These are phyloP conservation scores for Herpetomonas muscarum DNA, from an alignment of 208 protist genomes.

Conservation along the genomic window DNA sequence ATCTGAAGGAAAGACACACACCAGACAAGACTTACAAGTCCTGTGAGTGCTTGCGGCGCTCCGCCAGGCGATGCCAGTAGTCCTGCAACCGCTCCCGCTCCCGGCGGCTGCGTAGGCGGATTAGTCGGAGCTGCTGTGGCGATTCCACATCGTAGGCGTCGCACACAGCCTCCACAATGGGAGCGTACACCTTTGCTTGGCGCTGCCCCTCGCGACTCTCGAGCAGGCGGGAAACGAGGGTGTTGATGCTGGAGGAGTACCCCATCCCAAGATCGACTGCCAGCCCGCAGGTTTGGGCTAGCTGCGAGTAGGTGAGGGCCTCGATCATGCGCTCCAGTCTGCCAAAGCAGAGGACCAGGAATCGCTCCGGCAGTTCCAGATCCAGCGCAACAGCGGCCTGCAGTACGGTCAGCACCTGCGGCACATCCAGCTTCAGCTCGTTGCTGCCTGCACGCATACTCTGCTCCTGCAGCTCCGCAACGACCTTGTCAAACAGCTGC, in stretches of 20 bases:
- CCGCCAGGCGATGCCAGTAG: slow-evolving; percentile 21
- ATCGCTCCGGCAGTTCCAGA: slow-evolving; percentile 31
- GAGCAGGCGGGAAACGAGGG: slow-evolving; percentile 59
- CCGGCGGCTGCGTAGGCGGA: slow-evolving; percentile 41
- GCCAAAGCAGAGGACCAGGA: slow-evolving; percentile 52
- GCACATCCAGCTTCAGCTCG: slow-evolving; percentile 48
- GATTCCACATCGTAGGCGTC: slow-evolving; percentile 77
- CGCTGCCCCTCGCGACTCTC: slow-evolving; percentile 65
- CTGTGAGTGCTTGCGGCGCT: too few relatives aligned
- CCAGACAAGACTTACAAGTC: too few relatives aligned
- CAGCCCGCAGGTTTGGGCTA: slow-evolving; percentile 50
- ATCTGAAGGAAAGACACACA: not conserved
- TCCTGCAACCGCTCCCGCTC: slow-evolving; percentile 31
- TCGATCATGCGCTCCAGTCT: slow-evolving; percentile 54
- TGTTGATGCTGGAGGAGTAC: slow-evolving; percentile 55
- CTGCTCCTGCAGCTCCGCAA: slow-evolving; percentile 57
- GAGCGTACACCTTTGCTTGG: slow-evolving; percentile 25
- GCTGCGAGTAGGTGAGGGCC: slow-evolving; percentile 36
- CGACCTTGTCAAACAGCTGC: slow-evolving; percentile 25
- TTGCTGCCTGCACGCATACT: slow-evolving; percentile 14
- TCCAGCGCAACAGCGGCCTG: slow-evolving; percentile 45
- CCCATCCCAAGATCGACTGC: slow-evolving; percentile 80
- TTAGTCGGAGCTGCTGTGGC: slow-evolving; percentile 36
- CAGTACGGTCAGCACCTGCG: slow-evolving; percentile 63
- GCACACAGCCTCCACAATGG: slow-evolving; percentile 64